Percentiles rank a stretch among this genome's conserved stretches.
phyloP scores from a whole-genome alignment of 257 asterid species.

The Cordia subcordata region DNA sequence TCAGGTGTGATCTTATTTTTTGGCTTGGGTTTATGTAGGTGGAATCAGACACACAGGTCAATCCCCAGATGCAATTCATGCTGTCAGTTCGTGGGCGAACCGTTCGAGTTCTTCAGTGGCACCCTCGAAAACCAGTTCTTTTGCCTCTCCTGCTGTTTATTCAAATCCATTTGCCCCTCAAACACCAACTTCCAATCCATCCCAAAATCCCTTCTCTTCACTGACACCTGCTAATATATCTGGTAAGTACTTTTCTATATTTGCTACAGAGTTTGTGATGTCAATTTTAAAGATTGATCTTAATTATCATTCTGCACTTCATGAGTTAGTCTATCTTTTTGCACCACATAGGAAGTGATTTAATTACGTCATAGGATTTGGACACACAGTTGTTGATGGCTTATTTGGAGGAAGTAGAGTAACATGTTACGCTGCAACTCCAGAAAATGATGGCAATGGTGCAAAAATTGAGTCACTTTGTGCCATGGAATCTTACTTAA shows the following conservation, averaged over 20 bases:
- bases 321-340: neutral
- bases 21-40: neutral
- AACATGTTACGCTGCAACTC: conserved; percentile 47
- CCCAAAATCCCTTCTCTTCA: too few relatives aligned
- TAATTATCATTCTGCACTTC: neutral
- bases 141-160: neutral
- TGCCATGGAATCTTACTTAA: conserved; percentile 56
- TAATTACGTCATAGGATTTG: neutral
- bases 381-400: neutral
- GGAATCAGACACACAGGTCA: neutral
- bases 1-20: neutral
- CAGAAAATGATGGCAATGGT: conserved; percentile 37
- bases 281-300: neutral
- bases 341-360: neutral
- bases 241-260: too few relatives aligned
- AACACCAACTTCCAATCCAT: neutral
- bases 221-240: too few relatives aligned
- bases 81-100: neutral
- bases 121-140: neutral
- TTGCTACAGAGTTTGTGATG: neutral
- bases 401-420: conserved; percentile 47
- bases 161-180: neutral
- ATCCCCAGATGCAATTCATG: neutral
- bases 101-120: neutral
- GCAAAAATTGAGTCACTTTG: conserved; percentile 57